Evolutionary conservation across 768 basidiomycete genomes (phyloP).

Genomic region (Phylloporus arenicola): DNA sequence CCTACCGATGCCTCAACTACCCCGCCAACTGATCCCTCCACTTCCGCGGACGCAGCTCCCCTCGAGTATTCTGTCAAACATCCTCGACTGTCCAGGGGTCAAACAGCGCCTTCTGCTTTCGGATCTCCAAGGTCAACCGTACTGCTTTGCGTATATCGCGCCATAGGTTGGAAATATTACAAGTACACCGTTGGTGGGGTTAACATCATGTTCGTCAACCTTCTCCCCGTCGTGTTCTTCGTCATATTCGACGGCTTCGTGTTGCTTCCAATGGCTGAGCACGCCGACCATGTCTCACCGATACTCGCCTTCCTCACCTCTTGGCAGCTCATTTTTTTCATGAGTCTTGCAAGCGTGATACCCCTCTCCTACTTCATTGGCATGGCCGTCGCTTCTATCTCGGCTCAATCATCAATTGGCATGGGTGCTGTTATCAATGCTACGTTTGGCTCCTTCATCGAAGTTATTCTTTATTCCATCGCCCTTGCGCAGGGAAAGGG

Average conservation of each 20-base stretch:
- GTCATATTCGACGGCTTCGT: slow-evolving; percentile 92
- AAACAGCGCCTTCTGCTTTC: slow-evolving; percentile 69
- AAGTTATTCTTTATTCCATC: slow-evolving; percentile 89
- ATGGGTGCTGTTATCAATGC: slow-evolving; percentile 99
- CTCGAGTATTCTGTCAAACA: slow-evolving; percentile 60
- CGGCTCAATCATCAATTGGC: slow-evolving; percentile 96
- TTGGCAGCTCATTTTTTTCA: slow-evolving; percentile 73
- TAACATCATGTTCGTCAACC: slow-evolving; percentile 96
- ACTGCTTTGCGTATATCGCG: slow-evolving; percentile 90
- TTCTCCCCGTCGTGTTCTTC: slow-evolving; percentile 89
- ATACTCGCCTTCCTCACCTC: slow-evolving; percentile 67
- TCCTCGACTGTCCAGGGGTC: slow-evolving; percentile 76
- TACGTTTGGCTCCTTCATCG: slow-evolving; percentile 97
- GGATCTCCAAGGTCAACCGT: slow-evolving; percentile 83
- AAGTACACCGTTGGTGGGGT: slow-evolving; percentile 99
- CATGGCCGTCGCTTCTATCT: slow-evolving; percentile 98
- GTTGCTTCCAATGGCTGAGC: slow-evolving; percentile 65
- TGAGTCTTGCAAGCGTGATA: slow-evolving; percentile 86
- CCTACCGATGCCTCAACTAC: slow-evolving; percentile 21
- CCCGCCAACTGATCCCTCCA: slow-evolving; percentile 1
- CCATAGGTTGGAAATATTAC: slow-evolving; percentile 88
- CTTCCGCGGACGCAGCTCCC: slow-evolving; percentile 25
- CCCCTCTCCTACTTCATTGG: slow-evolving; percentile 99
- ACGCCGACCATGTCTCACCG: slow-evolving; percentile 54
- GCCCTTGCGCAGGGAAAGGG: slow-evolving; percentile 90